Evolutionary conservation across 2,329 filamentous ascomycete genomes (phyloP).

Genomic region (Colletotrichum sp.): DNA sequence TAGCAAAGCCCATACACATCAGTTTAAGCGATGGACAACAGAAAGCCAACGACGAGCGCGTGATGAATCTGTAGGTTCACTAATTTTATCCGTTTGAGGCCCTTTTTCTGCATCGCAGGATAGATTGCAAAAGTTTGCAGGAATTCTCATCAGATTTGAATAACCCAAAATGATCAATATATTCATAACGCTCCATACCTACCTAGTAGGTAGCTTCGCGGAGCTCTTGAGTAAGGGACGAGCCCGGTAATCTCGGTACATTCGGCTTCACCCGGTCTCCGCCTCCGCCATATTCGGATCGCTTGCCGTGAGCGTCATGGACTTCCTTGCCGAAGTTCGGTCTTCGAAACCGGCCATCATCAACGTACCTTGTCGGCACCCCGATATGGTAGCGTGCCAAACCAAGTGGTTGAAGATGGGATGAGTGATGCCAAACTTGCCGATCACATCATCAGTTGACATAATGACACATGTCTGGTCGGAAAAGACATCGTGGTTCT

Average conservation of each 20-base stretch:
- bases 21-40: not conserved
- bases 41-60: not conserved
- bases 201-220: not conserved
- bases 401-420: not conserved
- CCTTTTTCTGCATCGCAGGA: not conserved
- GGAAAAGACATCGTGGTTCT: not conserved
- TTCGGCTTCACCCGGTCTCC: not conserved
- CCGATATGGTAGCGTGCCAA: not conserved
- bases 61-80: no score
- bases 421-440: not conserved
- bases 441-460: not conserved
- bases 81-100: fast-evolving
- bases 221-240: not conserved
- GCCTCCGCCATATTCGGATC: not conserved
- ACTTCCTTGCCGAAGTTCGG: not conserved
- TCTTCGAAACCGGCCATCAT: not conserved
- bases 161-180: not conserved
- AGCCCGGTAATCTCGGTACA: not conserved
- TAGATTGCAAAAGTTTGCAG: not conserved
- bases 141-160: not conserved
- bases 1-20: not conserved
- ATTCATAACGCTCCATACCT: no score
- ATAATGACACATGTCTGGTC: not conserved
- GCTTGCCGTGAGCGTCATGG: not conserved
- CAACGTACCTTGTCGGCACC: not conserved